Base-by-base conservation (phyloP, 768 basidiomycete species). In the Agrocybe pediades region DNA sequence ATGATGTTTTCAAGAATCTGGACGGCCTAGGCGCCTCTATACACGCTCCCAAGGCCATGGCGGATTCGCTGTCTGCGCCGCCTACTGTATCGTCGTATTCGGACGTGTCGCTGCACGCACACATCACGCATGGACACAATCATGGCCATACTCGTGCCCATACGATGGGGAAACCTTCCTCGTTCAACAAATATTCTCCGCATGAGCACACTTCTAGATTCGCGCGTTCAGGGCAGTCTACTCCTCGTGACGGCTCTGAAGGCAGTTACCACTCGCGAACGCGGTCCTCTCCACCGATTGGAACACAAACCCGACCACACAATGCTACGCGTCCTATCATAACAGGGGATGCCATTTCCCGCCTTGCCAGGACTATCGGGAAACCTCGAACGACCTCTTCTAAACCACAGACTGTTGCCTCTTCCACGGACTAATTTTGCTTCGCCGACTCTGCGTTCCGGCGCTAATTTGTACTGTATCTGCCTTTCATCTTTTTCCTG, bases 311-410 rank as follows among this genome's bases (percentile, higher is more conserved):
- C 11, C 52, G 83, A 20, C 48, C 66, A 17, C 67, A 71, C 16
- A 80, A 83, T 56, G 56, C 73, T 27, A 61, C 74, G 59, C 79
- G 90, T 9, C 90, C 90, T n/a, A 77, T 91, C 41, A 80, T 92
- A 59, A 87, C 86, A 5, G 84, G 77, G 11, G 88, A 86, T 46
- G 90, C 88, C 2, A 79, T 90, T 46, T 84, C 88, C 11, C 75
- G 76, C 53, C 67, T 92, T 26, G 84, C 83, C 23, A 77, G 81
- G 59, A 83, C 85, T 9, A 83, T 90, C 36, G 86, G 82, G 25
- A 67, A 59, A 36, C 55, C 57, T 2, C 54, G 49, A n/a, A 41
- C 46, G 17, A 55, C 41, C 25, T 59, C 51, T 17, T 51, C 56
- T 24, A 62, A 64, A 59, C 33, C 51, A n/a, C 56, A 52, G 44